These are phyloP conservation scores for Fusarium verrucosum DNA, from an alignment of 2,329 filamentous ascomycete genomes.

Conservation along the genomic window DNA sequence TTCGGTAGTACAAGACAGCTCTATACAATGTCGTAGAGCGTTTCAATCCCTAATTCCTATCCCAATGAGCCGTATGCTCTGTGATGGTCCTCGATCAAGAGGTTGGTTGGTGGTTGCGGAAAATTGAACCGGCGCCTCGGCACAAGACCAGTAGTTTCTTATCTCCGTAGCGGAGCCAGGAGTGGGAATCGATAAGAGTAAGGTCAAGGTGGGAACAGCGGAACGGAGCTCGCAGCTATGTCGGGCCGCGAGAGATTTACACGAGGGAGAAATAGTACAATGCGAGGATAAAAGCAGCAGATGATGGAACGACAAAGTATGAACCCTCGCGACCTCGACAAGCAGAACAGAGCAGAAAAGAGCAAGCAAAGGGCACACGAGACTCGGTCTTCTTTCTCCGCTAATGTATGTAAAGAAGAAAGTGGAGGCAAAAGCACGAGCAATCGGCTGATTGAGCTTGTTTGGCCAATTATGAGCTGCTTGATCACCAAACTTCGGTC, in stretches of 20 bases:
- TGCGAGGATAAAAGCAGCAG: not conserved
- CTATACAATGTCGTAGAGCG: not conserved
- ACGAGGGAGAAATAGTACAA: slow-evolving; percentile 2
- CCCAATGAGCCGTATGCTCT: slow-evolving; percentile 29
- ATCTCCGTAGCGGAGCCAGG: slow-evolving; percentile 33
- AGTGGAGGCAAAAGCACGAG: slow-evolving; percentile 38
- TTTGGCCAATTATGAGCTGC: slow-evolving; percentile 36
- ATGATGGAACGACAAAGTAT: slow-evolving; percentile 26
- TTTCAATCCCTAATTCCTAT: slow-evolving; percentile 10
- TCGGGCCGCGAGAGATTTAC: slow-evolving; percentile 42
- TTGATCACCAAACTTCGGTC: slow-evolving; percentile 37
- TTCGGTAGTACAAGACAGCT: slow-evolving; percentile 8
- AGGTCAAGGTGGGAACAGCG: slow-evolving; percentile 2
- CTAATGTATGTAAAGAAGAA: slow-evolving; percentile 29
- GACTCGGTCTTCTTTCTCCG: slow-evolving; percentile 26
- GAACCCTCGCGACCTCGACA: slow-evolving; percentile 45
- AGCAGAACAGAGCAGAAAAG: slow-evolving; percentile 33
- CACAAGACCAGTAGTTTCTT: slow-evolving; percentile 35
- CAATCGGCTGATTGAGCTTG: slow-evolving; percentile 42
- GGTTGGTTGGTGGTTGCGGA: slow-evolving; percentile 39
- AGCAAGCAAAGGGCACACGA: slow-evolving; percentile 24
- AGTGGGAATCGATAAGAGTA: slow-evolving; percentile 14
- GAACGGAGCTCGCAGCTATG: slow-evolving; percentile 39
- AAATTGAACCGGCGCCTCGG: slow-evolving; percentile 41
- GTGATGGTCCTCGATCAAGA: slow-evolving; percentile 24